A percentile compares a stretch with the other conserved stretches of the same genome.
Conservation (phyloP, 2,329 filamentous ascomycete genomes). For the Neonectria neomacrospora region DNA sequence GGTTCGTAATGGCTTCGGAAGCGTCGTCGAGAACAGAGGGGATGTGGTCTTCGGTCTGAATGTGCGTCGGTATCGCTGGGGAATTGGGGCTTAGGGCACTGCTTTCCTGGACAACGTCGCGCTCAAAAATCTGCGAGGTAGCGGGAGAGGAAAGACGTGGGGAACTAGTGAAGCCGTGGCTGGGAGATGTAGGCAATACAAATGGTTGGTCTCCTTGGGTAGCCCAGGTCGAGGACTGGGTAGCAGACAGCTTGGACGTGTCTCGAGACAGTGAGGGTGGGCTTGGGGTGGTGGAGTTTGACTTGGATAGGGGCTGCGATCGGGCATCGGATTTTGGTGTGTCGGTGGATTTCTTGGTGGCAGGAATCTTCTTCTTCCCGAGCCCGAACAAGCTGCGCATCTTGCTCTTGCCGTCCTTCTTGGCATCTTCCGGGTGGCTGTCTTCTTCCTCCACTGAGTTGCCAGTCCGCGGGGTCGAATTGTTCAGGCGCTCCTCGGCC, state of each 20-base stretch:
- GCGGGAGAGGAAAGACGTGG: slow-evolving; percentile 83
- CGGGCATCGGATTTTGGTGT: slow-evolving; percentile 33
- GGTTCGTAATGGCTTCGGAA: slow-evolving; percentile 90
- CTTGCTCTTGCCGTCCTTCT: slow-evolving; percentile 54
- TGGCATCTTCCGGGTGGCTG: slow-evolving; percentile 28
- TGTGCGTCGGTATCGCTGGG: slow-evolving; percentile 90
- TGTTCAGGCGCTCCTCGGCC: slow-evolving; percentile 44
- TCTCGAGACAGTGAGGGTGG: slow-evolving; percentile 49
- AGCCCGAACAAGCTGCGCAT: slow-evolving; percentile 69
- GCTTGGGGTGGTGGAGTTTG: slow-evolving; percentile 47
- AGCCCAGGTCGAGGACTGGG: slow-evolving; percentile 55
- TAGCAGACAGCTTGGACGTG: slow-evolving; percentile 53
- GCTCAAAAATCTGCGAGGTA: slow-evolving; percentile 87
- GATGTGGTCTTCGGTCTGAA: slow-evolving; percentile 93
- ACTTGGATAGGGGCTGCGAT: slow-evolving; percentile 49
- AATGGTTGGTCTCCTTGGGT: slow-evolving; percentile 56
- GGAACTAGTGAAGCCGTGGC: slow-evolving; percentile 74
- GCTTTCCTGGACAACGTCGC: slow-evolving; percentile 92
- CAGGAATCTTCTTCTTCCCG: slow-evolving; percentile 66
- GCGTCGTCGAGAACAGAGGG: slow-evolving; percentile 91
- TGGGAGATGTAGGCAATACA: slow-evolving; percentile 71
- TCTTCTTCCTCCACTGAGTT: slow-evolving; percentile 58
- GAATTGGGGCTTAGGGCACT: slow-evolving; percentile 74
- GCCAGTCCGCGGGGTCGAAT: slow-evolving; percentile 48
- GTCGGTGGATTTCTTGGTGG: slow-evolving; percentile 29